A percentile compares a stretch with the other conserved stretches of the same genome.
Evolutionary conservation across 2,329 filamentous ascomycete genomes (phyloP).

Genomic region (Clarireedia monteithiana): DNA sequence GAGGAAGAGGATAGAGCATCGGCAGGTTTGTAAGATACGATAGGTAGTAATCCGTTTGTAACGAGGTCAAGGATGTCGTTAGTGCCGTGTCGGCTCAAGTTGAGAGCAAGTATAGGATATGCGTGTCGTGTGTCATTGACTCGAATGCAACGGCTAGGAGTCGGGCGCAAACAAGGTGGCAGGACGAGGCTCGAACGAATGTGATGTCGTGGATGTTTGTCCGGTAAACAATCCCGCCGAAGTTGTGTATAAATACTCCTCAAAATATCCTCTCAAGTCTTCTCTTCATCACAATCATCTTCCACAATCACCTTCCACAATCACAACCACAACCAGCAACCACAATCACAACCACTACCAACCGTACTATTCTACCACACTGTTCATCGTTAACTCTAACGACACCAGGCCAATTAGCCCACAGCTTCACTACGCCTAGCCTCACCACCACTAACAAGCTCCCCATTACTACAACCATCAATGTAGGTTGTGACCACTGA

Average conservation of each 20-base stretch:
- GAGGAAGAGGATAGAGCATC: constrained; percentile 3
- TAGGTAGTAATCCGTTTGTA: constrained; percentile 6
- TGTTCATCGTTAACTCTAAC: neutral
- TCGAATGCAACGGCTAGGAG: constrained; percentile 12
- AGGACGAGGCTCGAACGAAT: constrained; percentile 9
- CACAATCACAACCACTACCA: neutral
- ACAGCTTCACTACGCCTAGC: too few species aligned
- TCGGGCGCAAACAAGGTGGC: constrained; percentile 3
- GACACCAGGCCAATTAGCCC: constrained; percentile 1
- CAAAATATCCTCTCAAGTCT: constrained; percentile 7
- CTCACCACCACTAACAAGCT: too few species aligned
- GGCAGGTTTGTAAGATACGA: constrained; percentile 7
- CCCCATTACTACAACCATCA: constrained; percentile 6
- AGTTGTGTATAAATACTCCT: constrained; percentile 23
- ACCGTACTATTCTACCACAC: neutral
- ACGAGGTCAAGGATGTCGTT: constrained; percentile 6
- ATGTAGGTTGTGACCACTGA: constrained; percentile 18
- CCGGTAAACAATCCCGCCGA: constrained; percentile 1
- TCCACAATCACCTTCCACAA: constrained; percentile 7
- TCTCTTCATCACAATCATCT: constrained; percentile 21
- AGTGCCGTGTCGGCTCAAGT: constrained; percentile 7
- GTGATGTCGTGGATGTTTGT: constrained; percentile 6
- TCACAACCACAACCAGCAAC: constrained; percentile 4
- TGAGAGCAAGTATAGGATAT: constrained; percentile 19
- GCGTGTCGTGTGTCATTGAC: constrained; percentile 20